Evolutionary conservation across 2,329 filamentous ascomycete genomes (phyloP).

Genomic region (Pyrenophora tritici-repentis): DNA sequence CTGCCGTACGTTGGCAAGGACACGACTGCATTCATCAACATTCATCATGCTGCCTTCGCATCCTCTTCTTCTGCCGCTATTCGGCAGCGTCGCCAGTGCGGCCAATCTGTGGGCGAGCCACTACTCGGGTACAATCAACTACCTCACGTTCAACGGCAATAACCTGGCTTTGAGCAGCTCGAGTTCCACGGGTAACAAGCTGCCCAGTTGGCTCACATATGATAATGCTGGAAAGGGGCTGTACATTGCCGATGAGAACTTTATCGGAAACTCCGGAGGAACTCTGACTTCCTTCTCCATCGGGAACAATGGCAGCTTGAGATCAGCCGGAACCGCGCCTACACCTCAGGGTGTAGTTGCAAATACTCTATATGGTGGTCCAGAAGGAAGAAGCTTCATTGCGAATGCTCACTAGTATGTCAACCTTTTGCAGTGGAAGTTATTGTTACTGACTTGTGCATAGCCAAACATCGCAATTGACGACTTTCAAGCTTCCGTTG

Average conservation of each 20-base stretch:
- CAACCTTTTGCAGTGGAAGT: not conserved
- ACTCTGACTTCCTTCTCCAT: conserved; percentile 32
- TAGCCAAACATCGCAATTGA: conserved; percentile 39
- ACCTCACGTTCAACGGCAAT: conserved; percentile 31
- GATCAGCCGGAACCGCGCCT: conserved; percentile 25
- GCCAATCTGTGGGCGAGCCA: conserved; percentile 39
- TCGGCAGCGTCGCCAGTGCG: conserved; percentile 31
- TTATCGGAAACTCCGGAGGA: conserved; percentile 22
- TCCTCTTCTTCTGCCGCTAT: conserved; percentile 30
- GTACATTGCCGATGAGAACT: conserved; percentile 38
- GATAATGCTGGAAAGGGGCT: conserved; percentile 31
- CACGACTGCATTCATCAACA: not conserved
- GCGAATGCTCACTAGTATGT: conserved; percentile 41
- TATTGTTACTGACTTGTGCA: not conserved
- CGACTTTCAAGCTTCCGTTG: conserved; percentile 45
- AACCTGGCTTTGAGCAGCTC: conserved; percentile 29
- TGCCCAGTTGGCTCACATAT: conserved; percentile 42
- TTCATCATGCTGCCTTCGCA: conserved; percentile 30
- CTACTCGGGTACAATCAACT: conserved; percentile 39
- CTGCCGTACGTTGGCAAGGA: not conserved
- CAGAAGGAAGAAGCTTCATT: conserved; percentile 38
- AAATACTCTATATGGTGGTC: conserved; percentile 35
- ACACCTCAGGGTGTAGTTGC: conserved; percentile 35
- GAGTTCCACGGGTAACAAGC: conserved; percentile 25
- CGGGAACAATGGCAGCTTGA: conserved; percentile 33